These are phyloP conservation scores for Biancaea sappan DNA, from an alignment of 306 rosid species.

Conservation along the genomic window DNA sequence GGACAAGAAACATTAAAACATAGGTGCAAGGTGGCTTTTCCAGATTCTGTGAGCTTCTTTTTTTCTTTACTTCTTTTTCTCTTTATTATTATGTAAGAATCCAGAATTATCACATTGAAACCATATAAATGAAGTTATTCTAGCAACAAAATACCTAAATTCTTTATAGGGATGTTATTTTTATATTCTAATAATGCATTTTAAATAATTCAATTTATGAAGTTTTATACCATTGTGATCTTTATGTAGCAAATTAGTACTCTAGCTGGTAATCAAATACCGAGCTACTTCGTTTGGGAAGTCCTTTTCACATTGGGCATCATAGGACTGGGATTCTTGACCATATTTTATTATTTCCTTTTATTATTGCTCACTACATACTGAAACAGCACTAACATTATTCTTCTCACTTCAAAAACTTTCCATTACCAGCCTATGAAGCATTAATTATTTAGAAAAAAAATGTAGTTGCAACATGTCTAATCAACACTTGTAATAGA, in stretches of 20 bases:
- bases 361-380: background rate
- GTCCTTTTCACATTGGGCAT: slow-evolving; percentile 74
- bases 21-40: too few relatives aligned
- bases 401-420: background rate
- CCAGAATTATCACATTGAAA: background rate
- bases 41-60: too few relatives aligned
- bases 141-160: background rate
- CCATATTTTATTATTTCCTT: background rate
- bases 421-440: background rate
- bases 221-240: slow-evolving; percentile 27
- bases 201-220: background rate
- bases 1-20: too few relatives aligned
- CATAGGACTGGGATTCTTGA: slow-evolving; percentile 68
- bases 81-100: background rate
- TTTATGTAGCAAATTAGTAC: slow-evolving; percentile 85
- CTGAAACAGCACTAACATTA: background rate
- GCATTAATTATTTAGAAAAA: background rate
- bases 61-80: too few relatives aligned
- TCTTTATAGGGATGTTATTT: background rate
- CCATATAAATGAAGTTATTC: background rate
- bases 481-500: background rate
- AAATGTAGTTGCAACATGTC: background rate
- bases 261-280: slow-evolving; percentile 67
- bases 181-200: background rate
- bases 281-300: slow-evolving; percentile 80